phyloP scores from a whole-genome alignment of 768 basidiomycete genomes.

The Ramaria rubella region DNA sequence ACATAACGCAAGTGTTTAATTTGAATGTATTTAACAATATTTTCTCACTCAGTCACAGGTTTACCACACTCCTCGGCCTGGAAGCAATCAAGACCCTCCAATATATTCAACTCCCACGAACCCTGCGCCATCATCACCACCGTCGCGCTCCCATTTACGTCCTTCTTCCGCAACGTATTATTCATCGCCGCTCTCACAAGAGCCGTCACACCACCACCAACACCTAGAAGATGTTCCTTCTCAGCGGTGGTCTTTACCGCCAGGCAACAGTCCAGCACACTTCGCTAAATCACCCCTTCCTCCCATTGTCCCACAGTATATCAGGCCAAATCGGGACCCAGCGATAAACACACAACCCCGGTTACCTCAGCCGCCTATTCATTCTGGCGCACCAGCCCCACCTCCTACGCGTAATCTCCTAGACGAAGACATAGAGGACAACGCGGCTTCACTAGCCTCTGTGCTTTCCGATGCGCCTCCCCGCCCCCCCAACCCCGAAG shows the following conservation, averaged over 20 bases:
- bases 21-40: background rate
- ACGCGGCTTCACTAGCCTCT: conserved; percentile 44
- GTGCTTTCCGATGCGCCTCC: conserved; percentile 46
- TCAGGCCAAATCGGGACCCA: conserved; percentile 15
- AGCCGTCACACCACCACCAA: conserved; percentile 12
- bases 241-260: conserved; percentile 12
- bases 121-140: conserved; percentile 13
- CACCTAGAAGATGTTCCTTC: conserved; percentile 15
- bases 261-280: background rate
- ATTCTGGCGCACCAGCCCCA: background rate
- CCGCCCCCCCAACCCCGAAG: conserved; percentile 84
- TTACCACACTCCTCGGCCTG: background rate
- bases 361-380: conserved; percentile 14
- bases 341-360: conserved; percentile 22
- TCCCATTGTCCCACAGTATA: conserved; percentile 11
- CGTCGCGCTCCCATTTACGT: conserved; percentile 12
- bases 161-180: conserved; percentile 19
- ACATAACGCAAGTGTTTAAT: conserved; percentile 15
- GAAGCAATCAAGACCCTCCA: background rate
- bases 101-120: background rate
- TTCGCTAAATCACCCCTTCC: conserved; percentile 12
- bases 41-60: background rate
- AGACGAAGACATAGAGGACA: conserved; percentile 38
- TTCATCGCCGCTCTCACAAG: conserved; percentile 13
- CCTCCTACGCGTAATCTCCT: conserved; percentile 4